Percentiles rank a stretch among this genome's conserved stretches.
Conservation (phyloP, 768 basidiomycete species). For the Holtermanniella nyarrowii region DNA sequence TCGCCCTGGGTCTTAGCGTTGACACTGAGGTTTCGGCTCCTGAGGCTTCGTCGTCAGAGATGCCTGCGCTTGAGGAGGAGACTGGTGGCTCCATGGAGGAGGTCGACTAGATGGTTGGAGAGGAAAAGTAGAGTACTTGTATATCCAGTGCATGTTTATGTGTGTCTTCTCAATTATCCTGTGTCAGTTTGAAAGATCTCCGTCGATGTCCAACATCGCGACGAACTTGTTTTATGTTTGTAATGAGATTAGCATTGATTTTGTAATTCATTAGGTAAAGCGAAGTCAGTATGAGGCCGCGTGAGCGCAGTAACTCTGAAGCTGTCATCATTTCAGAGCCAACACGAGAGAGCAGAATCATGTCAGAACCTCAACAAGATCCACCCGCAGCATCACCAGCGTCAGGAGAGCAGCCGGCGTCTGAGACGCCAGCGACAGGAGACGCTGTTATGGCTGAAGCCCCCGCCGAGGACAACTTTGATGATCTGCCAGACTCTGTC, state of each 20-base stretch:
- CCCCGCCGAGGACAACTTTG: slow-evolving; percentile 58
- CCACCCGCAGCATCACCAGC: too few species aligned
- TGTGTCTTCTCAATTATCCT: background rate
- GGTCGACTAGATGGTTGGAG: slow-evolving; percentile 50
- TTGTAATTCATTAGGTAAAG: too few species aligned
- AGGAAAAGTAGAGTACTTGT: background rate
- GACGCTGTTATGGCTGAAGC: slow-evolving; percentile 34
- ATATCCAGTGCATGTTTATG: background rate
- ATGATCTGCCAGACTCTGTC: slow-evolving; percentile 85
- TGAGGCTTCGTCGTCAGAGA: slow-evolving; percentile 38
- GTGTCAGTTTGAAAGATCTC: too few species aligned
- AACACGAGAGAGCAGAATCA: too few species aligned
- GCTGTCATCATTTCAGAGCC: too few species aligned
- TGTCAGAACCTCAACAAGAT: slow-evolving; percentile 31
- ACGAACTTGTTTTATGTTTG: too few species aligned
- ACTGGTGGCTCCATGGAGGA: slow-evolving; percentile 65
- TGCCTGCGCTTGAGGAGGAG: slow-evolving; percentile 39
- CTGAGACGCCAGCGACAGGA: too few species aligned
- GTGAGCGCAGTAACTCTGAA: too few species aligned
- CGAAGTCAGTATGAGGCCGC: too few species aligned
- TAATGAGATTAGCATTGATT: too few species aligned
- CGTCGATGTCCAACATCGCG: too few species aligned
- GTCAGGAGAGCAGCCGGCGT: too few species aligned
- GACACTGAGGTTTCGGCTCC: slow-evolving; percentile 54
- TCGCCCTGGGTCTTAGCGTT: slow-evolving; percentile 52